phyloP scores from a whole-genome alignment of 208 protist species.

The Leishmania turanica region DNA sequence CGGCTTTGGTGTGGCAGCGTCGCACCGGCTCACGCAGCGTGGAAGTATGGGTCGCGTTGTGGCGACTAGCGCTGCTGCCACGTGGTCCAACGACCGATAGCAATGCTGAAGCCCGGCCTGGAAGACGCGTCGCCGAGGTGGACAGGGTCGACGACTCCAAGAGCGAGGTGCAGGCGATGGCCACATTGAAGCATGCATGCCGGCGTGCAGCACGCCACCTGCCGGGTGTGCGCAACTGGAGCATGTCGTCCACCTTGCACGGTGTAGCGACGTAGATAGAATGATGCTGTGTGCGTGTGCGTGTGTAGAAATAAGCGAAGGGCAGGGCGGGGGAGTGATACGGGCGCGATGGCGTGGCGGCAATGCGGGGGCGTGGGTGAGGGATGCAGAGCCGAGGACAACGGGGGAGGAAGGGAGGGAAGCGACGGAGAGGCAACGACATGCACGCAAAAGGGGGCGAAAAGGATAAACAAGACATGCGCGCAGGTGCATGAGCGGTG shows the following conservation, averaged over 20 bases:
- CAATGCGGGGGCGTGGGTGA: background rate
- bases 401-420: background rate
- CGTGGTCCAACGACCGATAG: background rate
- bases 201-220: background rate
- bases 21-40: background rate
- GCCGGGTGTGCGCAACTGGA: background rate
- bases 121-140: background rate
- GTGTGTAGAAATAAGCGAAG: background rate
- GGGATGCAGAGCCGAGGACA: background rate
- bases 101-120: background rate
- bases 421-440: background rate
- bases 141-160: background rate
- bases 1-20: slow-evolving; percentile 3
- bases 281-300: too few species aligned
- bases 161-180: background rate
- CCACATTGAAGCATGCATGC: background rate
- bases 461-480: background rate
- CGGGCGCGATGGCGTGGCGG: background rate
- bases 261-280: background rate
- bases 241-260: background rate
- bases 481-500: background rate
- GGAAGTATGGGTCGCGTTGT: background rate
- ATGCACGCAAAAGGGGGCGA: background rate
- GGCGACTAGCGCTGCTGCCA: background rate
- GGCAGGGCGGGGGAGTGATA: background rate